phyloP scores from a whole-genome alignment of 495 filamentous ascomycete genomes.

The Daldinia loculata region DNA sequence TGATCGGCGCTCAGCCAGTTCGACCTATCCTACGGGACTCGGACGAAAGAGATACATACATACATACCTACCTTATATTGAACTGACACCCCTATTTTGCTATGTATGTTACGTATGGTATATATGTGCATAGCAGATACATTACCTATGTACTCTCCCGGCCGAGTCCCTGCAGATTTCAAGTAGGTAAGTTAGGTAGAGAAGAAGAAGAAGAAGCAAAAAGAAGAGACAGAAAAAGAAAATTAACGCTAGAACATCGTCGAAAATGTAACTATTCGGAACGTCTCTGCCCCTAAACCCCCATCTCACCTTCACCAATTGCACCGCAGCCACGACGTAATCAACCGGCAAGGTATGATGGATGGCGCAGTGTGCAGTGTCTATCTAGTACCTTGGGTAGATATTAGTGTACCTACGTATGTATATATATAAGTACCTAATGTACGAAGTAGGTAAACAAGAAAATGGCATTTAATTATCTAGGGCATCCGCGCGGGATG shows the following conservation, averaged over 20 bases:
- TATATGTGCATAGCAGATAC: not conserved
- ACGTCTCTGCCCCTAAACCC: not conserved
- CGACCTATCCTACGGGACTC: not conserved
- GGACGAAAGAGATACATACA: not conserved
- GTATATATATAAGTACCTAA: too few species aligned
- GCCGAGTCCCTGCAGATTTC: slow-evolving; percentile 13
- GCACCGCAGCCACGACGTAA: not conserved
- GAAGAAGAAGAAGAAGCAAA: not conserved
- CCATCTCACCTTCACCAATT: not conserved
- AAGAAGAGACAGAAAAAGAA: not conserved
- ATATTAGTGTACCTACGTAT: too few species aligned
- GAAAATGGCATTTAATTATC: not conserved
- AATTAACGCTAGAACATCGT: not conserved
- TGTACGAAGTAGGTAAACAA: too few species aligned
- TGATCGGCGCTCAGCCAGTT: slow-evolving; percentile 16
- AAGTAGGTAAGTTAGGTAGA: not conserved
- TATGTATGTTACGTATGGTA: slow-evolving; percentile 5
- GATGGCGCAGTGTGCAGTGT: not conserved
- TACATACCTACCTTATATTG: too few species aligned
- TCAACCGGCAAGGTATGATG: not conserved
- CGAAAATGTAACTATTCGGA: not conserved
- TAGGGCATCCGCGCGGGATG: slow-evolving; percentile 2
- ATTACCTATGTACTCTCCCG: not conserved
- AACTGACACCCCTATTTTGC: not conserved
- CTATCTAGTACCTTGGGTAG: too few species aligned